Evolutionary conservation across 108 stramenopile genomes (phyloP).

Genomic region (Stephanodiscus minutulus): DNA sequence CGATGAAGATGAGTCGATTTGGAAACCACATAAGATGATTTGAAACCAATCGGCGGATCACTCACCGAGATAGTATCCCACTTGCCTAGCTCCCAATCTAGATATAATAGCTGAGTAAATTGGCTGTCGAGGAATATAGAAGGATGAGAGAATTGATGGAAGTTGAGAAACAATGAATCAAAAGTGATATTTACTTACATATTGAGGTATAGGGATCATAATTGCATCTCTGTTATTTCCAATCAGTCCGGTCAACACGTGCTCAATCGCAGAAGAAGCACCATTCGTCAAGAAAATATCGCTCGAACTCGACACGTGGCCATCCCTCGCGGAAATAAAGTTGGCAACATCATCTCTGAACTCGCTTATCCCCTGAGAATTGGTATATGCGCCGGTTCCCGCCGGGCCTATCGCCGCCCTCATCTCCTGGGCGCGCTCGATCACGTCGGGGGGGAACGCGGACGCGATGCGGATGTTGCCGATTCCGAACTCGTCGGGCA

Average conservation of each 20-base stretch:
- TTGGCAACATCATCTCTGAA: slow-evolving; percentile 78
- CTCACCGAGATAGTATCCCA: slow-evolving; percentile 81
- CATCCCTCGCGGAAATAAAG: slow-evolving; percentile 72
- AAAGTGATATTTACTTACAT: slow-evolving; percentile 27
- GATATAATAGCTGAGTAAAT: slow-evolving; percentile 89
- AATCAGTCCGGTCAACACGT: slow-evolving; percentile 75
- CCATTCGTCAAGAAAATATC: slow-evolving; percentile 94
- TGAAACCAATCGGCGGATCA: not conserved
- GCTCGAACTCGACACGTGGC: slow-evolving; percentile 64
- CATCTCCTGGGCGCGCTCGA: slow-evolving; percentile 69
- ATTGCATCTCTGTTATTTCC: slow-evolving; percentile 80
- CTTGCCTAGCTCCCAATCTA: slow-evolving; percentile 78
- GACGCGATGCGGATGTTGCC: slow-evolving; percentile 57
- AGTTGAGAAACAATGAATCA: not conserved
- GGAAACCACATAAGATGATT: not conserved
- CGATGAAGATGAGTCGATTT: not conserved
- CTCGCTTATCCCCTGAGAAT: slow-evolving; percentile 71
- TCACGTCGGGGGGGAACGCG: slow-evolving; percentile 69
- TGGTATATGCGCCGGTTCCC: slow-evolving; percentile 80
- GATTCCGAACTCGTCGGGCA: slow-evolving; percentile 74
- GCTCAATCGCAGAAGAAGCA: slow-evolving; percentile 86
- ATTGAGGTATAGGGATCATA: slow-evolving; percentile 96
- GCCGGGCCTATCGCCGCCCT: slow-evolving; percentile 63
- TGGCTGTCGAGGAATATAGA: slow-evolving; percentile 38
- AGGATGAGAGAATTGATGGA: not conserved